These are phyloP conservation scores for Rosa chinensis DNA, from an alignment of 306 rosid genomes.

Conservation along the genomic window DNA sequence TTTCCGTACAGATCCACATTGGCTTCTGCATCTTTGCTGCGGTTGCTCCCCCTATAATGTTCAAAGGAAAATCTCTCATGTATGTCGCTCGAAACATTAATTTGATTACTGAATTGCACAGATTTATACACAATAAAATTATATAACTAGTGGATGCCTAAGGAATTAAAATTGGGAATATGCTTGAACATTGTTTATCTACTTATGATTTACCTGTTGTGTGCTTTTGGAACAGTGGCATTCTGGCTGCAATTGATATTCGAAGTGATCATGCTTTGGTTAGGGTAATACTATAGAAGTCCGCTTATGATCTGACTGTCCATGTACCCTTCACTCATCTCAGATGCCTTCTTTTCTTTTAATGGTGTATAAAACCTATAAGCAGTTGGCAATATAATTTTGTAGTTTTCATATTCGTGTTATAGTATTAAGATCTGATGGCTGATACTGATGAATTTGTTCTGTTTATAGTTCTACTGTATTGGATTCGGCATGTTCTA, in stretches of 20 bases:
- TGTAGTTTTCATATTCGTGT: no score
- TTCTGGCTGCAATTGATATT: conserved; percentile 79
- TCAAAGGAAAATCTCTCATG: conserved; percentile 96
- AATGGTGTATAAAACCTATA: no score
- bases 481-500: no score
- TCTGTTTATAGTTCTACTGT: no score
- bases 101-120: background rate
- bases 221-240: conserved; percentile 69
- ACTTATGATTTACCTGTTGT: no score
- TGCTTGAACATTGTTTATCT: no score
- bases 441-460: no score
- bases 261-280: conserved; percentile 42
- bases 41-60: conserved; percentile 88
- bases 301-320: background rate
- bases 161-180: no score
- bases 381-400: no score
- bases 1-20: conserved; percentile 67
- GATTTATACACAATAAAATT: background rate
- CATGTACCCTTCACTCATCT: background rate
- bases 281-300: conserved; percentile 60
- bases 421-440: no score
- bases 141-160: no score
- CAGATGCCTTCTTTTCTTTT: background rate
- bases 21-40: conserved; percentile 88
- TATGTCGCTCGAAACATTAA: conserved; percentile 33